Percentiles rank a stretch among this genome's conserved stretches.
These are phyloP conservation scores for Lupinus albus DNA, from an alignment of 306 rosid species.

Conservation along the genomic window DNA sequence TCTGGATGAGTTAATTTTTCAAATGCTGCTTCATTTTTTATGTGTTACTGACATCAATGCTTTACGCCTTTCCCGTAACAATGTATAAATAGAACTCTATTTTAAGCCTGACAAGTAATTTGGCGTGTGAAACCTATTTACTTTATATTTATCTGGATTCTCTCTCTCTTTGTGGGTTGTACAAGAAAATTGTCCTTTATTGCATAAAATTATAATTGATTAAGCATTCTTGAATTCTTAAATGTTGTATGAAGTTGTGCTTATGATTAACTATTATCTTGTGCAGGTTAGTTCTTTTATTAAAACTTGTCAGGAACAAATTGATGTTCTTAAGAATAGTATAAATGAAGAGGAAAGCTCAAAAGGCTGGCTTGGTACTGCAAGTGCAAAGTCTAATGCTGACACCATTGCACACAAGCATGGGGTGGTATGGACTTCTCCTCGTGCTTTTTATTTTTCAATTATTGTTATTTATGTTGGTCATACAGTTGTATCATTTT, in stretches of 20 bases:
- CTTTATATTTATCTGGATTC: constrained; percentile 6
- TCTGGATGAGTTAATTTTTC: not conserved
- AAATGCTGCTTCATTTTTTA: constrained; percentile 10
- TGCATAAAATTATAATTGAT: constrained; percentile 28
- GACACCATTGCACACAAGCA: constrained; percentile 95
- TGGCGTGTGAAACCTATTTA: constrained; percentile 24
- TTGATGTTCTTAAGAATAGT: constrained; percentile 79
- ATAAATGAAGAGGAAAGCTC: constrained; percentile 71
- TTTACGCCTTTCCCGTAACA: constrained; percentile 9
- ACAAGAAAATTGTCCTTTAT: constrained; percentile 2
- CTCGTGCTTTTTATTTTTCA: constrained; percentile 24
- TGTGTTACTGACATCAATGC: constrained; percentile 27
- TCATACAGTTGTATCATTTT: constrained; percentile 2
- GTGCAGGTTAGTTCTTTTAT: constrained; percentile 85
- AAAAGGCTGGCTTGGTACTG: constrained; percentile 85
- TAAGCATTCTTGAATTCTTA: constrained; percentile 26
- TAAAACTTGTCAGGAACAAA: constrained; percentile 92
- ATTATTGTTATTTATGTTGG: constrained; percentile 5
- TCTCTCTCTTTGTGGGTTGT: constrained; percentile 20
- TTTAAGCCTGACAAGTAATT: constrained; percentile 24
- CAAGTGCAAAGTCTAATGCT: constrained; percentile 63
- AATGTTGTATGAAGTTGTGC: constrained; percentile 20
- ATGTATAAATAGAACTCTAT: constrained; percentile 4
- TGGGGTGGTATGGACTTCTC: constrained; percentile 82
- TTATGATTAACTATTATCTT: constrained; percentile 34